A percentile compares a stretch with the other conserved stretches of the same genome.
Conservation (phyloP, 495 filamentous ascomycete species). For the Annulohypoxylon moriforme region DNA sequence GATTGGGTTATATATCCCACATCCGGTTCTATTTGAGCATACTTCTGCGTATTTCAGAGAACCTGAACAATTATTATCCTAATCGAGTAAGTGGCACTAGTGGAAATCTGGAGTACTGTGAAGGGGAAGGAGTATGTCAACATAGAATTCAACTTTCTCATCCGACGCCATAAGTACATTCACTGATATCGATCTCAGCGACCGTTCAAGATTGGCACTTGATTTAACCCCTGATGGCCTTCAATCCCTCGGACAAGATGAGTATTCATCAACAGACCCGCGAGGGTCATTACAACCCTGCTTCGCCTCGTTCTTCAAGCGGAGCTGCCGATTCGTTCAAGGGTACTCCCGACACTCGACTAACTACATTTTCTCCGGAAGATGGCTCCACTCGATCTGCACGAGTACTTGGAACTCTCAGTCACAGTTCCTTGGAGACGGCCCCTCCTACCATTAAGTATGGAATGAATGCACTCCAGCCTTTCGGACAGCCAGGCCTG, state of each 20-base stretch:
- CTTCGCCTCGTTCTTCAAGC: slow-evolving; percentile 70
- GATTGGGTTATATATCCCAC: not conserved
- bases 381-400: slow-evolving; percentile 56
- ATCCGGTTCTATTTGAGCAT: slow-evolving; percentile 12
- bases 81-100: not conserved
- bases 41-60: slow-evolving; percentile 17
- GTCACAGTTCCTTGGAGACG: slow-evolving; percentile 30
- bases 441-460: slow-evolving; percentile 32
- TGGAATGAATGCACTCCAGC: slow-evolving; percentile 22
- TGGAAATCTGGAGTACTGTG: not conserved
- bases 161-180: not conserved
- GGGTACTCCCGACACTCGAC: slow-evolving; percentile 70
- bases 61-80: slow-evolving; percentile 7
- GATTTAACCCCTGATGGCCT: slow-evolving; percentile 5
- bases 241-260: slow-evolving; percentile 34
- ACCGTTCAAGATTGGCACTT: not conserved
- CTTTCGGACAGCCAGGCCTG: slow-evolving; percentile 29
- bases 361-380: slow-evolving; percentile 73
- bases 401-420: slow-evolving; percentile 45
- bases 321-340: slow-evolving; percentile 65
- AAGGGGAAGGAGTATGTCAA: not conserved
- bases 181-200: not conserved
- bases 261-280: slow-evolving; percentile 47
- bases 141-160: not conserved
- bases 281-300: slow-evolving; percentile 55